Evolutionary conservation across 1,139 yeast genomes (phyloP).

Genomic region (Suhomyces anneliseae): DNA sequence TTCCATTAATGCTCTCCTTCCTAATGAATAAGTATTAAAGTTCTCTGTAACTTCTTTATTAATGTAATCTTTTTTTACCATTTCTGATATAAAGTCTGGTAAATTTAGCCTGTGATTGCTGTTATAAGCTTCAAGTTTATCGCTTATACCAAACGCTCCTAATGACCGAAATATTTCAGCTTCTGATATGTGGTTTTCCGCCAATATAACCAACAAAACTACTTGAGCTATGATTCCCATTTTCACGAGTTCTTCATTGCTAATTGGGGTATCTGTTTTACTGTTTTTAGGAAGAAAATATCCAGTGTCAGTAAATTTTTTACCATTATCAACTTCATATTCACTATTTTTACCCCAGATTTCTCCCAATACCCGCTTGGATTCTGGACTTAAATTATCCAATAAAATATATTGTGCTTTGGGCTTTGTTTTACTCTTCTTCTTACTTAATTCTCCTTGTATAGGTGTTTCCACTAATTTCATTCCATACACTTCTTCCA

Average conservation of each 20-base stretch:
- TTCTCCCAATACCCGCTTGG: slow-evolving; percentile 21
- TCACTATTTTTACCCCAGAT: slow-evolving; percentile 17
- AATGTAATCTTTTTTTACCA: slow-evolving; percentile 37
- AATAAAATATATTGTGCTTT: slow-evolving; percentile 21
- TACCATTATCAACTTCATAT: slow-evolving; percentile 12
- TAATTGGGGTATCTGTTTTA: slow-evolving; percentile 15
- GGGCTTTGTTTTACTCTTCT: slow-evolving; percentile 9
- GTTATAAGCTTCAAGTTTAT: slow-evolving; percentile 20
- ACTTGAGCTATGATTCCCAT: slow-evolving; percentile 31
- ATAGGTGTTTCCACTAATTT: slow-evolving; percentile 22
- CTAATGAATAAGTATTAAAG: slow-evolving; percentile 29
- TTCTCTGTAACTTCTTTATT: slow-evolving; percentile 20
- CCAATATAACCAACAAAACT: slow-evolving; percentile 30
- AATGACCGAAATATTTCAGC: slow-evolving; percentile 23
- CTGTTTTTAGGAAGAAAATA: slow-evolving; percentile 19
- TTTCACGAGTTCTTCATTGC: slow-evolving; percentile 31
- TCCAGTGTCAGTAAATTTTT: slow-evolving; percentile 15
- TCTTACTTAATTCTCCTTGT: slow-evolving; percentile 9
- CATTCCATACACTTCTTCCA: slow-evolving; percentile 34
- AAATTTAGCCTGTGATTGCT: slow-evolving; percentile 23
- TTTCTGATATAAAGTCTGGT: slow-evolving; percentile 31
- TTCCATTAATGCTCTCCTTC: slow-evolving; percentile 36
- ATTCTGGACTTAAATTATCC: slow-evolving; percentile 19
- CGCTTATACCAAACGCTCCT: slow-evolving; percentile 32
- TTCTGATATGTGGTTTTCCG: slow-evolving; percentile 37